Base-by-base conservation (phyloP, 1,139 yeast species). In the Saccharomycopsis hybrid region DNA sequence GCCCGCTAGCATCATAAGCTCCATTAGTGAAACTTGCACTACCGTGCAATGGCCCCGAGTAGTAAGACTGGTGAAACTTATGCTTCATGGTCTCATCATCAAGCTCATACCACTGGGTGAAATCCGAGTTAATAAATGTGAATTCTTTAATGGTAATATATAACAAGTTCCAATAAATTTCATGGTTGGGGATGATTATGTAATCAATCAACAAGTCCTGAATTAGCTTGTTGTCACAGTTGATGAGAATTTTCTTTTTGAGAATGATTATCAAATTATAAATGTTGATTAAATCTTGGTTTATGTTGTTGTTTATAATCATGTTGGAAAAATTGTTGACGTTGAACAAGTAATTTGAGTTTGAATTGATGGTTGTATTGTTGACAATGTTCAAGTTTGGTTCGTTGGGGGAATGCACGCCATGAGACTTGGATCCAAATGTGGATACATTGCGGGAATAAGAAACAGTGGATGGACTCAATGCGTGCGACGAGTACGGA, bases 121-220 rank as follows among this genome's bases (percentile, higher is more conserved):
- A 53, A 39, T 49, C 54, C 2, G 48, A 32, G 41, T 53, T 53
- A 7, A 44, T 46, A 9, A 44, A 41, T 25, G 52, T 54, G 49
- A 57, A 57, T 44, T 59, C 62, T 36, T 55, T 57, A 13, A 59
- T 49, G 1, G 60, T 57, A 5, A 57, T 25, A 27, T 49, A 47
- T 31, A 59, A 35, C 31, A 59, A 36, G 25, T 47, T 45, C 61
- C 55, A 50, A 35, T 53, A 53, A 25, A 46, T 44, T 31, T 50
- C 55, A 36, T 53, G 54, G 33, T 53, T 54, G 54, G 60, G 52
- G 49, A 56, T 41, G 43, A 47, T 29, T 9, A 54, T 46, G 39
- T 59, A 59, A 13, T 59, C 57, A 13, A 46, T 49, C 11, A 59
- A 43, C 31, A 57, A 48, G 43, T 57, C 62, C 32, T 54, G 61